Percentiles rank a stretch among this genome's conserved stretches.
phyloP scores from a whole-genome alignment of 2,329 filamentous ascomycete genomes.

The Cytospora paraplurivora region DNA sequence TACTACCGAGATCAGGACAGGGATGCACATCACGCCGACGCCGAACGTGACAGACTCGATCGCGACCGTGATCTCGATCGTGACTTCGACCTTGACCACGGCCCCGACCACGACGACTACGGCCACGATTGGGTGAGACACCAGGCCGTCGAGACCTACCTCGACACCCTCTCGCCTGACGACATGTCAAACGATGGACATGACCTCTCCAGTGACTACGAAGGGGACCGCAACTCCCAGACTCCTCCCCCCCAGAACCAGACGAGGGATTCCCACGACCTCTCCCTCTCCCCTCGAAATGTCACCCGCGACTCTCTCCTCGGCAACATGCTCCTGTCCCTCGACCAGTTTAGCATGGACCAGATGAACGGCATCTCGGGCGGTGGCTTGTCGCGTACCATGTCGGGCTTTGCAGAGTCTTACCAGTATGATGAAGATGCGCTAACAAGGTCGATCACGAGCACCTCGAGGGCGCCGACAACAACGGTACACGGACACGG shows the following conservation, averaged over 20 bases:
- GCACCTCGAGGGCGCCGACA: conserved; percentile 34
- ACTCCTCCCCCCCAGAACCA: conserved; percentile 33
- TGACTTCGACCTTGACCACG: conserved; percentile 1
- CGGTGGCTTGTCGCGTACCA: conserved; percentile 32
- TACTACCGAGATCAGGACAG: conserved; percentile 19
- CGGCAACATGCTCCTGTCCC: conserved; percentile 90
- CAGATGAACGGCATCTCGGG: conserved; percentile 41
- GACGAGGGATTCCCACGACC: conserved; percentile 75
- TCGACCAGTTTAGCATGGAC: conserved; percentile 76
- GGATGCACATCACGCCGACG: conserved; percentile 21
- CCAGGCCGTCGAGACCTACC: conserved; percentile 40
- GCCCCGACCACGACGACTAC: conserved; percentile 22
- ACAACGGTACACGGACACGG: conserved; percentile 32
- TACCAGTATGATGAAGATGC: conserved; percentile 40
- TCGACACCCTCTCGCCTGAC: conserved; percentile 45
- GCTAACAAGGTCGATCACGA: conserved; percentile 35
- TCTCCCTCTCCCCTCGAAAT: conserved; percentile 75
- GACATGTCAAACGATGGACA: conserved; percentile 41
- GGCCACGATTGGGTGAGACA: conserved; percentile 33
- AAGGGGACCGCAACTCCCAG: conserved; percentile 35
- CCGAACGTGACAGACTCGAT: conserved; percentile 8
- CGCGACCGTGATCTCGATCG: conserved; percentile 3
- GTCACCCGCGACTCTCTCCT: conserved; percentile 88
- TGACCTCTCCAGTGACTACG: conserved; percentile 29
- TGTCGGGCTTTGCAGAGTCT: conserved; percentile 33